phyloP scores from a whole-genome alignment of 441 rosid genomes.

The Euphorbia schlechtendalii region DNA sequence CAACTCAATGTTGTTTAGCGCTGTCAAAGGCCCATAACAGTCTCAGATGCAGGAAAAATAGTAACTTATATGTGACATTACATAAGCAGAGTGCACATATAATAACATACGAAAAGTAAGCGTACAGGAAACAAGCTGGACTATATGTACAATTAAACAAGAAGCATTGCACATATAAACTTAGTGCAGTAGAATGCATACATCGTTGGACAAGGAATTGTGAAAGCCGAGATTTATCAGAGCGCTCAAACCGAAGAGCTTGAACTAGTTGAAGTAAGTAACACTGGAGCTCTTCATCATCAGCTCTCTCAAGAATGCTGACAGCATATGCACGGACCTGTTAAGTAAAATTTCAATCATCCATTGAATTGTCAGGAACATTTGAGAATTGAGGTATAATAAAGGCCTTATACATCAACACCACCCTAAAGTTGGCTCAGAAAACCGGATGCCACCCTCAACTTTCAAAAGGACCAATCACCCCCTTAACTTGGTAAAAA shows the following conservation, averaged over 20 bases:
- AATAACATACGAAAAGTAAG: neutral
- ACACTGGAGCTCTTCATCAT: conserved; percentile 97
- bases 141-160: neutral
- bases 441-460: too few species aligned
- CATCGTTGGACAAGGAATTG: conserved; percentile 93
- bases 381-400: too few species aligned
- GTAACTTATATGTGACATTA: neutral
- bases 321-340: conserved; percentile 99
- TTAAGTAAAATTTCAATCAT: conserved; percentile 23
- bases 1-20: conserved; percentile 75
- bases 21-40: conserved; percentile 40
- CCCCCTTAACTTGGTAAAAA: too few species aligned
- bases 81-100: neutral
- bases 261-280: conserved; percentile 97
- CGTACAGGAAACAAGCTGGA: neutral
- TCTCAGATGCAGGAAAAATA: conserved; percentile 20
- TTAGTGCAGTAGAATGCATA: conserved; percentile 30
- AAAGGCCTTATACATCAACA: too few species aligned
- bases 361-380: neutral
- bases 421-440: too few species aligned
- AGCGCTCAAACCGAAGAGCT: conserved; percentile 96
- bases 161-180: neutral
- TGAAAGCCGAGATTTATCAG: conserved; percentile 89
- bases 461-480: too few species aligned
- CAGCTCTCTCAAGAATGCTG: conserved; percentile 95